phyloP scores from a whole-genome alignment of 1,284 basidiomycete species.

The Trametes sp. region DNA sequence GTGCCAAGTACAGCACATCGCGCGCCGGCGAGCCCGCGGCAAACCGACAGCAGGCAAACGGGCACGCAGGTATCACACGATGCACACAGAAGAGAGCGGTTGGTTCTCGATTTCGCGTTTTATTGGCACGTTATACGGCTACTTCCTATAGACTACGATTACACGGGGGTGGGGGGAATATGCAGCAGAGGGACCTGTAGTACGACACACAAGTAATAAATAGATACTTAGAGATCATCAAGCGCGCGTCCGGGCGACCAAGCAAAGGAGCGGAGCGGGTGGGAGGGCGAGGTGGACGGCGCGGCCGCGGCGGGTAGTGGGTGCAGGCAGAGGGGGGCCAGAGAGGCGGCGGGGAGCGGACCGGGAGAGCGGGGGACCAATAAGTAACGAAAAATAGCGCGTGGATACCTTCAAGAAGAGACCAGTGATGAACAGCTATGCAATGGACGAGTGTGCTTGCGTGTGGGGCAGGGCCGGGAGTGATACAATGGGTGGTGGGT shows the following conservation, averaged over 20 bases:
- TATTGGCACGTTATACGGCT: slow-evolving; percentile 35
- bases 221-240: slow-evolving; percentile 32
- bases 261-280: slow-evolving; percentile 26
- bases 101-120: slow-evolving; percentile 28
- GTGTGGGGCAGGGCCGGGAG: slow-evolving; percentile 4
- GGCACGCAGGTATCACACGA: not conserved
- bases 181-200: slow-evolving; percentile 33
- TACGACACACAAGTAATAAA: slow-evolving; percentile 37
- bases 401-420: slow-evolving; percentile 35
- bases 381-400: slow-evolving; percentile 40
- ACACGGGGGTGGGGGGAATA: slow-evolving; percentile 33
- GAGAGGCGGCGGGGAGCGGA: no score
- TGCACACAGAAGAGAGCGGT: not conserved
- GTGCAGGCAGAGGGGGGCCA: slow-evolving; percentile 1
- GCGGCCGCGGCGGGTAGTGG: slow-evolving; percentile 1
- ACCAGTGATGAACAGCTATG: slow-evolving; percentile 33
- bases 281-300: slow-evolving; percentile 7
- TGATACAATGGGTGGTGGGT: slow-evolving; percentile 34
- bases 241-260: slow-evolving; percentile 28
- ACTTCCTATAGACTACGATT: slow-evolving; percentile 41
- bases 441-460: slow-evolving; percentile 29
- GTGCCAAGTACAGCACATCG: not conserved
- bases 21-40: not conserved
- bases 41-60: not conserved
- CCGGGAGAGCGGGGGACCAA: slow-evolving; percentile 30